Evolutionary conservation across 2,329 filamentous ascomycete genomes (phyloP).

Genomic region (Ambrosiella xylebori): DNA sequence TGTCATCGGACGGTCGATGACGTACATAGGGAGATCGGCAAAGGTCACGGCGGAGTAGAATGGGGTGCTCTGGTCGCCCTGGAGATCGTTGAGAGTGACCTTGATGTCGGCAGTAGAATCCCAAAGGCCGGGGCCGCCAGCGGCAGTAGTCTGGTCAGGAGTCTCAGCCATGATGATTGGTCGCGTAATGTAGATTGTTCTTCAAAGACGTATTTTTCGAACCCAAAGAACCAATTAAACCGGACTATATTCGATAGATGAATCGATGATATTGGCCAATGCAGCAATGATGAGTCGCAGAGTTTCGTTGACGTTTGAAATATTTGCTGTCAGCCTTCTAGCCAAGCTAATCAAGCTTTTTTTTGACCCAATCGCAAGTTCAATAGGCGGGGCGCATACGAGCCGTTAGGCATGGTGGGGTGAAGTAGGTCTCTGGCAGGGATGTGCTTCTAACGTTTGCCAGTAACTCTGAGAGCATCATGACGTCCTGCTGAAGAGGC

Average conservation of each 20-base stretch:
- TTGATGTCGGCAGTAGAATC: conserved; percentile 79
- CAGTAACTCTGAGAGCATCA: not conserved
- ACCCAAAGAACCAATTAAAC: not conserved
- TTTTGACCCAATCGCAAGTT: not conserved
- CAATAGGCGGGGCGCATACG: not conserved
- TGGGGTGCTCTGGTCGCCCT: conserved; percentile 71
- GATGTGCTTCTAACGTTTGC: not conserved
- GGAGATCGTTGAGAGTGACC: conserved; percentile 78
- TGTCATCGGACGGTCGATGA: conserved; percentile 12
- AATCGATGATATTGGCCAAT: not conserved
- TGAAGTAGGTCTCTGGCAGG: not conserved
- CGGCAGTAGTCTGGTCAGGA: conserved; percentile 21
- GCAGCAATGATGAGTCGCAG: not conserved
- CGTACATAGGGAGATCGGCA: conserved; percentile 67
- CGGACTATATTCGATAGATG: not conserved
- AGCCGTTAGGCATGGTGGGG: not conserved
- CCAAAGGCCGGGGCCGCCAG: conserved; percentile 35
- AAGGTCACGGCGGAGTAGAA: conserved; percentile 74
- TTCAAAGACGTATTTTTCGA: not conserved
- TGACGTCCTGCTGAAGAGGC: no score
- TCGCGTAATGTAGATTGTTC: conserved; percentile 14
- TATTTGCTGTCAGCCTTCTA: not conserved
- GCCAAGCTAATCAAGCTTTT: not conserved
- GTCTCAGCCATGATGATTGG: conserved; percentile 16
- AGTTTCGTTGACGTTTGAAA: not conserved